Evolutionary conservation across 148 eudicot genomes (phyloP).

Genomic region (Cornus florida): DNA sequence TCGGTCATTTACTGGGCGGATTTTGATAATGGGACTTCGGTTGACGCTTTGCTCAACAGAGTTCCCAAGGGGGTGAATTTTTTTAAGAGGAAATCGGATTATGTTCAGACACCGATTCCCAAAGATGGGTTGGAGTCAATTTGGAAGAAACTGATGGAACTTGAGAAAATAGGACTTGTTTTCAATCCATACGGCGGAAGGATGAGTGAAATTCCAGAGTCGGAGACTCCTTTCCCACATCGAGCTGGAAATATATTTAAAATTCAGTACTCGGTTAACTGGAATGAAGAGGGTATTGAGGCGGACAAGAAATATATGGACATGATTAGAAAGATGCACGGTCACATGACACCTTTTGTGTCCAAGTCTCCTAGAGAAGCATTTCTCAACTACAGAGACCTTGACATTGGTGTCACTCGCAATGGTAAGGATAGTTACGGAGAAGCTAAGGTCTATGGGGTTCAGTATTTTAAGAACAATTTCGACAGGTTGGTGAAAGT

Average conservation of each 20-base stretch:
- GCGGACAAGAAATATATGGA: slow-evolving; percentile 23
- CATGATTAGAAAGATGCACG: slow-evolving; percentile 29
- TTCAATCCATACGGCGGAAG: slow-evolving; percentile 54
- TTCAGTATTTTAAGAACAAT: slow-evolving; percentile 40
- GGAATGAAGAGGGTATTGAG: slow-evolving; percentile 29
- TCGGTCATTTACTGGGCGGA: slow-evolving; percentile 35
- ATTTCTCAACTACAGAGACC: slow-evolving; percentile 47
- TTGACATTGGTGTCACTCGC: slow-evolving; percentile 38
- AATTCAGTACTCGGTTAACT: slow-evolving; percentile 44
- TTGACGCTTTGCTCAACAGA: slow-evolving; percentile 21
- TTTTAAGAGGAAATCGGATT: slow-evolving; percentile 51
- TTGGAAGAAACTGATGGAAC: slow-evolving; percentile 33
- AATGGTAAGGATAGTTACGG: slow-evolving; percentile 26
- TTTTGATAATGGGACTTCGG: slow-evolving; percentile 22
- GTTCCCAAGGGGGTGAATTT: slow-evolving; percentile 15
- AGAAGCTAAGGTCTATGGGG: slow-evolving; percentile 48
- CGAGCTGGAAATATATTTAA: slow-evolving; percentile 43
- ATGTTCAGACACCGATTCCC: slow-evolving; percentile 36
- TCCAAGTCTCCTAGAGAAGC: slow-evolving; percentile 50
- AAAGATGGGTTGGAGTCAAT: slow-evolving; percentile 30
- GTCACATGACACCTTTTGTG: slow-evolving; percentile 48
- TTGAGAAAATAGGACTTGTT: slow-evolving; percentile 27
- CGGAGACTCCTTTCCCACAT: slow-evolving; percentile 49
- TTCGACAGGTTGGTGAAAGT: slow-evolving; percentile 49
- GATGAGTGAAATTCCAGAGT: slow-evolving; percentile 35